Evolutionary conservation across 495 filamentous ascomycete species (phyloP), one percentile per base, ranked within the genome.

Genomic region (Trichocladium antarcticum): DNA sequence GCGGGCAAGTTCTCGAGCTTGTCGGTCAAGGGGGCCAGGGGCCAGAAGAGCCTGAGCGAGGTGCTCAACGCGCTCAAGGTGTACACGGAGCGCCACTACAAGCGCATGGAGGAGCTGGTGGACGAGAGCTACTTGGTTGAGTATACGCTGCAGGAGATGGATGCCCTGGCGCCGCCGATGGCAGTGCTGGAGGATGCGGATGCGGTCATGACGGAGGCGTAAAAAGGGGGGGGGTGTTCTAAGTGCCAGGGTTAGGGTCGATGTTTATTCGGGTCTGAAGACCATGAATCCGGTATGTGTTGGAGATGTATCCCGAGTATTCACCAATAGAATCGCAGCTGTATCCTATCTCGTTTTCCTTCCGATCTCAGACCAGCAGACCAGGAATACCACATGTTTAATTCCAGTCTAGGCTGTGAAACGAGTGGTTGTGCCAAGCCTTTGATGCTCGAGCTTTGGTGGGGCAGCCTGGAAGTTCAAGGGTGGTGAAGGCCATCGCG

Each of bases 111-210:
- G 61, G 87, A 89, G 56, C 68, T 95, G 43, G 76, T 84, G n/a
- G 89, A 96, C 64, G 90, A 96, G 68, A 93, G 87, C 59, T 97
- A 85, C 65, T 66, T 99, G 51, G 77, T 99, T 9, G 87, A 94
- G 64, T 97, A 89, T 73, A 85, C 92, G 37, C 70, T 99, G 40
- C 72, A 77, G 54, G 84, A 95, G 71, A 99, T 99, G 93, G 89
- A 93, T 60, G 83, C 80, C 47, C 60, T 84, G 17, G 66, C 77
- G 47, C 75, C 72, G 9, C 45, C 60, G 37, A 19, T 64, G 35
- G 56, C 57, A 19, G 56, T 54, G 50, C 49, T 57, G 37, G 63
- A 62, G 32, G 68, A 63, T 37, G 60, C 55, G 49, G 69, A 73
- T 55, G 59, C 66, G 5, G 51, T 68, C 22, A 75, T 75, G 70